Base-by-base conservation (phyloP, 2,329 filamentous ascomycete genomes). In the Fusarium kyushuense region DNA sequence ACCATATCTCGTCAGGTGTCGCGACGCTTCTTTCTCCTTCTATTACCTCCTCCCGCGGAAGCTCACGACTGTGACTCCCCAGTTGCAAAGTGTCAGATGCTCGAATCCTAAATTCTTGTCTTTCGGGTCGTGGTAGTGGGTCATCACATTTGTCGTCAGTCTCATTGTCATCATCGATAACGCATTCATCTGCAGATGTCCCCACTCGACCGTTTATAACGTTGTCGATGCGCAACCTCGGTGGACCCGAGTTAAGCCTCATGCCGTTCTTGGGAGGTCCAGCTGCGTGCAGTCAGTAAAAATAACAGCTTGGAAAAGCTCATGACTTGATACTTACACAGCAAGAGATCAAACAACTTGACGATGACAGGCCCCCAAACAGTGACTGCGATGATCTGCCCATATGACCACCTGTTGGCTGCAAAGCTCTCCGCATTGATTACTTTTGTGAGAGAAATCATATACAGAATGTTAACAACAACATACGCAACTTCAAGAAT, bases 361-460 rank as follows among this genome's bases (percentile, higher is more conserved):
- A 80, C 77, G 54, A 80, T 79, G 59, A 80, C 77, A 11, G 78
- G 78, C 0, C 78, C 78, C 78, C 78, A 80, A 7, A 79, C 77
- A 0, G 78, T 79, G 33, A 80, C 76, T 38, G 78, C 78, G 41
- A 80, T 80, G 54, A 80, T 80, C 55, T 80, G 78, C 8, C 78
- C 78, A 23, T 80, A 80, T 0, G 73, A 76, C 78, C 78, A 80
- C 21, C 72, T 71, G 25, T 75, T 78, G 2, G 75, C 73, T 23
- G 75, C 73, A 48, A 80, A 80, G 43, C 76, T 80, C 52, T 79
- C 76, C 9, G 67, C 64, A 43, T 67, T 78, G 41, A 80, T 79
- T 54, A 80, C 76, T 42, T 74, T 76, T 38, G 74, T 73, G 17
- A 80, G 71, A 5, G 78, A 80, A 8, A 79, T 67, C 71, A 79